Evolutionary conservation across 805 yeast species (phyloP), one percentile per base, ranked within the genome.

Genomic region (Metschnikowia peoriensis): DNA sequence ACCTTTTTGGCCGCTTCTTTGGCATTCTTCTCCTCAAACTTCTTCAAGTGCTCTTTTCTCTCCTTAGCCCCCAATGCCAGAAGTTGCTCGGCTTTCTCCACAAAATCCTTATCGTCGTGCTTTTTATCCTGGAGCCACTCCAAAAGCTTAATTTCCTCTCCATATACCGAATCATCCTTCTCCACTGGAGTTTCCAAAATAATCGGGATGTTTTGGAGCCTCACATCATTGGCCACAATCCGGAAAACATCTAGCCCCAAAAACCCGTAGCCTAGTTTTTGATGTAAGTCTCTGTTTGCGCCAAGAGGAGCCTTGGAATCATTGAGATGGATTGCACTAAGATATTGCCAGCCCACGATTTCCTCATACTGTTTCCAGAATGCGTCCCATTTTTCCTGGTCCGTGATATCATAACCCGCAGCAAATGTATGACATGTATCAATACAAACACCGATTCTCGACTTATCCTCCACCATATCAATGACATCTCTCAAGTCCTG

Each of bases 391-490:
- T 72, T 65, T 32, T 76, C 82, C 53, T 78, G 79, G 15, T 79
- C 78, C n/a, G 84, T 70, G 44, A 94, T 78, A 65, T 94, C 97
- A 66, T 89, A 92, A 1, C 99, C 99, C 1, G 98, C 97, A 0
- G 98, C 97, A 75, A 89, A 91, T 0, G 97, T 78, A 68, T 94
- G 99, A 66, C 99, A 94, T 0, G 98, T 94, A 67, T 94, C 99
- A 14, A 94, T 78, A 66, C 99, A 94, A 0, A 94, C 96, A 4
- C 99, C 98, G n/a, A 94, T 85, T 51, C 99, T 77, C 0, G 71
- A 65, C 67, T 92, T 92, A 63, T 91, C 81, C 1, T 90, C 87
- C n/a, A 94, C 81, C 76, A 83, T 64, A 38, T 81, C 86, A 42
- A 94, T 89, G 14, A 94, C 92, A 22, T 79, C 80, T 29, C 78